phyloP scores from a whole-genome alignment of 2,329 filamentous ascomycete genomes.

The Verticillium longisporum region DNA sequence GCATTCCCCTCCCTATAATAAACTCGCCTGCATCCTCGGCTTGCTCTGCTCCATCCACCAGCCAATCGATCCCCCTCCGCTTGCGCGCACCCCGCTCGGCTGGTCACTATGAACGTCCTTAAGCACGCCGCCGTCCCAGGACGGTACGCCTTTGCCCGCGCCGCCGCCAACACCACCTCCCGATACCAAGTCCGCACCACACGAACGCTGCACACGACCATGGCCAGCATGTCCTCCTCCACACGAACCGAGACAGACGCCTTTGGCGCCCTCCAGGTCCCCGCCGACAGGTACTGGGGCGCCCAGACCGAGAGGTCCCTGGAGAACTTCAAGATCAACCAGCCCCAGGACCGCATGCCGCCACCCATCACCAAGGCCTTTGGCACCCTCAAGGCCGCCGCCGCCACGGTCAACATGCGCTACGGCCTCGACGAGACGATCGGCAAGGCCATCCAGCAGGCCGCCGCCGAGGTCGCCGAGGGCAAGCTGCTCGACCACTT shows the following conservation, averaged over 20 bases:
- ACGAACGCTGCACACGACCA: constrained; percentile 33
- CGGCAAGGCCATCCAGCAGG: constrained; percentile 89
- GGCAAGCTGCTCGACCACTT: constrained; percentile 96
- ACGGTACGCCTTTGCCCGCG: not conserved
- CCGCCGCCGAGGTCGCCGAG: constrained; percentile 85
- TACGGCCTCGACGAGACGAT: constrained; percentile 74
- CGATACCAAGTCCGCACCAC: not conserved
- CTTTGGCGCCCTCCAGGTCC: constrained; percentile 93
- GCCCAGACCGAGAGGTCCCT: constrained; percentile 94
- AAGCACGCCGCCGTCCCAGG: not conserved
- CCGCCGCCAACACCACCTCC: not conserved
- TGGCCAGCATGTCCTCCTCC: constrained; percentile 41
- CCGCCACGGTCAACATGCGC: constrained; percentile 90
- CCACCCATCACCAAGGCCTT: constrained; percentile 87
- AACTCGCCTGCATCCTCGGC: not conserved
- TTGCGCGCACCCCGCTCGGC: not conserved
- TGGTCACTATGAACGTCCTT: not conserved
- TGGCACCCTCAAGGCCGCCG: constrained; percentile 94
- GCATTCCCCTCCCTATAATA: too few species aligned
- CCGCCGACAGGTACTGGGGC: constrained; percentile 94
- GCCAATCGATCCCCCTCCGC: not conserved
- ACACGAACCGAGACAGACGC: constrained; percentile 89
- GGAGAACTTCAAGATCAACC: constrained; percentile 98
- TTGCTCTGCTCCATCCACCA: not conserved
- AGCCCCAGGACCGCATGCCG: constrained; percentile 98